A percentile compares a stretch with the other conserved stretches of the same genome.
Evolutionary conservation across 805 yeast genomes (phyloP).

Genomic region (Saccharomycopsis lassenensis): DNA sequence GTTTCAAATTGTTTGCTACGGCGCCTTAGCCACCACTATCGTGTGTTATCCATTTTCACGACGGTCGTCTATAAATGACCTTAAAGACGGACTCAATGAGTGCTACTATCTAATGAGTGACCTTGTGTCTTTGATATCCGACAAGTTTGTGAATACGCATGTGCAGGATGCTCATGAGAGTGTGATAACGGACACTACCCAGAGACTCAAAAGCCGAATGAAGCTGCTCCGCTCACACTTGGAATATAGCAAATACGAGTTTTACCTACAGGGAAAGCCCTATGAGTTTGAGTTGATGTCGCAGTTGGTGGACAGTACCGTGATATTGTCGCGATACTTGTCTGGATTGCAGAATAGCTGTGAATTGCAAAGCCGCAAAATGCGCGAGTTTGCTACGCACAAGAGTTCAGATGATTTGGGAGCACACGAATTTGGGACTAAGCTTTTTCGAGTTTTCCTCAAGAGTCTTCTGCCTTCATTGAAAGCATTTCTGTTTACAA

Average conservation of each 20-base stretch:
- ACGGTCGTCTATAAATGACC: constrained; percentile 36
- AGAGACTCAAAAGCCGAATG: constrained; percentile 31
- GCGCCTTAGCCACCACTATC: constrained; percentile 47
- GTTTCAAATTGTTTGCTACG: constrained; percentile 46
- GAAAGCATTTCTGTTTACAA: constrained; percentile 52
- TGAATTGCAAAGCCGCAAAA: constrained; percentile 51
- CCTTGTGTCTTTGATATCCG: constrained; percentile 22
- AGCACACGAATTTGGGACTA: no score
- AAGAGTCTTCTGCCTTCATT: constrained; percentile 63
- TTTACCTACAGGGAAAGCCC: constrained; percentile 43
- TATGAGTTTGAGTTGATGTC: constrained; percentile 36
- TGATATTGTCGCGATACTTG: constrained; percentile 41
- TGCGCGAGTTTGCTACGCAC: no score
- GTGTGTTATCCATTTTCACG: constrained; percentile 62
- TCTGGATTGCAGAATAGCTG: constrained; percentile 62
- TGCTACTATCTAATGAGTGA: constrained; percentile 43
- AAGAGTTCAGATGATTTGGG: no score
- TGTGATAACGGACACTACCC: constrained; percentile 24
- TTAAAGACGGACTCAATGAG: constrained; percentile 38
- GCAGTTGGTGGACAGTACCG: constrained; percentile 40
- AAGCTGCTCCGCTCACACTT: constrained; percentile 30
- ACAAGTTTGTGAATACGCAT: constrained; percentile 37
- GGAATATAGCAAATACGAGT: constrained; percentile 55
- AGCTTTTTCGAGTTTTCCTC: constrained; percentile 56
- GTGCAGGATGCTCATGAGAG: constrained; percentile 37